Evolutionary conservation across 805 yeast genomes (phyloP), one percentile per base, ranked within the genome.

Genomic region (Yarrowia sp.): DNA sequence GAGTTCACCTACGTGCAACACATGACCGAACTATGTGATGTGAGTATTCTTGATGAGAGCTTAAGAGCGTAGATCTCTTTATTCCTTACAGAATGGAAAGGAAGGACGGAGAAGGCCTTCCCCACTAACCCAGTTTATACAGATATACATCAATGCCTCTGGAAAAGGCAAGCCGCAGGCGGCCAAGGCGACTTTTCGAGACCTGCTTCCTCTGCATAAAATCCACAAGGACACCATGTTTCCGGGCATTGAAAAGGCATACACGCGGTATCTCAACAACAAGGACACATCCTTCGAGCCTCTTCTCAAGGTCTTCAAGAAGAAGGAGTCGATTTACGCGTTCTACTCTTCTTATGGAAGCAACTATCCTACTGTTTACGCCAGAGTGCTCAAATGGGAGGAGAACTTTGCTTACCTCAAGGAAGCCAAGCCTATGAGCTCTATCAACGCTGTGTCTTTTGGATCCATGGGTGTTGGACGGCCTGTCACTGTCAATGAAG

Each of bases 141-240:
- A 53, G 60, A 53, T 53, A 3, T 53, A 53, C 60, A 38, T 53
- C 60, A 53, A 53, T n/a, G 12, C 60, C 9, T 53, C 60, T 20
- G 60, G 60, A 53, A 53, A 53, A 53, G 60, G 60, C 60, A 53
- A 53, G 24, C 60, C 60, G 34, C 60, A 53, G 44, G 60, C 60
- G 34, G 60, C 60, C 34, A 53, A 53, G 15, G 60, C 44, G 2
- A 53, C 60, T 2, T 53, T 53, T 14, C 9, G 60, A 53, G 60
- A 53, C 20, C 17, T 53, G 34, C 43, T 38, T 14, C 60, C 60
- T 38, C 60, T 53, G 24, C 43, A 53, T 13, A 53, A 53, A 33
- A 53, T 53, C 34, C 60, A 53, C 60, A 36, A 53, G 19, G 60
- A 53, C 19, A 20, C 44, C 34, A 53, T 53, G 44, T 53, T 53